phyloP scores from a whole-genome alignment of 345 rosid species.

The Reutealis trisperma region DNA sequence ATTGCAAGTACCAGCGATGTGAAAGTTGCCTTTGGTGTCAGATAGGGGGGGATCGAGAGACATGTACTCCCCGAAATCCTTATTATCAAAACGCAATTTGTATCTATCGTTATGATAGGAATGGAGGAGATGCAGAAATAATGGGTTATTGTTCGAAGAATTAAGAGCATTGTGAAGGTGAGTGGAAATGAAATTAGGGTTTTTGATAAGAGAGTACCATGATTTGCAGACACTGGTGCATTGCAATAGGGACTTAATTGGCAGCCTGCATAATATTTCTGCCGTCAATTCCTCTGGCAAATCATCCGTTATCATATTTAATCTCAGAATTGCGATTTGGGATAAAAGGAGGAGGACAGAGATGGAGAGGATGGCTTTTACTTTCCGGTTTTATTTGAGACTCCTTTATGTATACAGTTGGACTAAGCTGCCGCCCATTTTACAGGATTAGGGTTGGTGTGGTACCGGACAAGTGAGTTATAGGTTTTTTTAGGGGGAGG shows the following conservation, averaged over 20 bases:
- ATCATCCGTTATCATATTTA: too few relatives aligned
- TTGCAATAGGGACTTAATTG: not conserved
- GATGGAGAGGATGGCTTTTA: too few relatives aligned
- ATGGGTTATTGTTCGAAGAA: not conserved
- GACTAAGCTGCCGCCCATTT: too few relatives aligned
- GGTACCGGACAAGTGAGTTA: too few relatives aligned
- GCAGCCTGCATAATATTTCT: not conserved
- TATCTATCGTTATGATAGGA: too few relatives aligned
- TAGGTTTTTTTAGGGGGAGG: too few relatives aligned
- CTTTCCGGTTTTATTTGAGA: too few relatives aligned
- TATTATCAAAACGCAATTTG: not conserved
- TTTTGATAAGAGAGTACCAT: not conserved
- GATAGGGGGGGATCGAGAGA: not conserved
- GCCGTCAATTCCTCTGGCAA: not conserved
- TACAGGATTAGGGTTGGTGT: too few relatives aligned
- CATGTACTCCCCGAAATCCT: not conserved
- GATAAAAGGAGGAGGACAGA: too few relatives aligned
- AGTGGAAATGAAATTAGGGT: not conserved
- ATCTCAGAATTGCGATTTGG: too few relatives aligned
- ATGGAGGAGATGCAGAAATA: not conserved
- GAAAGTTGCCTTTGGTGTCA: not conserved
- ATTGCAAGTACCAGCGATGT: not conserved
- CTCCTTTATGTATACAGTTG: too few relatives aligned
- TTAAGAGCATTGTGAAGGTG: not conserved
- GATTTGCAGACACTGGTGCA: not conserved